Evolutionary conservation across 805 yeast genomes (phyloP).

Genomic region (Kodamaea sagamina): DNA sequence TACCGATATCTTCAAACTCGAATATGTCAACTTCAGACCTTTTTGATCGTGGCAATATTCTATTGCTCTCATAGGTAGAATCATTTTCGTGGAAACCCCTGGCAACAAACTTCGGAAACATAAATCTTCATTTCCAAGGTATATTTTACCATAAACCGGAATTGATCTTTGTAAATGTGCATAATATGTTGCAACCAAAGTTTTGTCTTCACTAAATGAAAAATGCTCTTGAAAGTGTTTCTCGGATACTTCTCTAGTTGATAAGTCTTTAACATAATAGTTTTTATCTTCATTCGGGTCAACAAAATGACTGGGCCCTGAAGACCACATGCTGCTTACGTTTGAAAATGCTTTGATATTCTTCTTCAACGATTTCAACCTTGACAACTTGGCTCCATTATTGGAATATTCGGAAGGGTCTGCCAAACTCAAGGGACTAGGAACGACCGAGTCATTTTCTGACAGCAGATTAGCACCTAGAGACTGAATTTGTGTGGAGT

Average conservation of each 20-base stretch:
- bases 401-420: slow-evolving; percentile 28
- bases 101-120: slow-evolving; percentile 82
- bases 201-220: slow-evolving; percentile 53
- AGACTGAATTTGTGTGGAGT: not conserved
- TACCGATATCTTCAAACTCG: slow-evolving; percentile 68
- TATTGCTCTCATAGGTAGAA: slow-evolving; percentile 72
- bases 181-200: slow-evolving; percentile 67
- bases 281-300: slow-evolving; percentile 46
- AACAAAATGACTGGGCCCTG: slow-evolving; percentile 64
- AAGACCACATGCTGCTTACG: slow-evolving; percentile 50
- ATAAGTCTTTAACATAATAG: slow-evolving; percentile 46
- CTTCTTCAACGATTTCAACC: slow-evolving; percentile 23
- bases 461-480: not conserved
- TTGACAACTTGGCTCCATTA: slow-evolving; percentile 16
- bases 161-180: slow-evolving; percentile 67
- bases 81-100: slow-evolving; percentile 77
- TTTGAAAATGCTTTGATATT: slow-evolving; percentile 34
- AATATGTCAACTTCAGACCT: slow-evolving; percentile 67
- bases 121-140: slow-evolving; percentile 65
- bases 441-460: slow-evolving; percentile 4
- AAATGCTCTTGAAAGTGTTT: slow-evolving; percentile 66
- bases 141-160: slow-evolving; percentile 83
- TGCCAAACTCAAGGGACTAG: slow-evolving; percentile 26
- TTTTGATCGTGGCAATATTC: slow-evolving; percentile 68
- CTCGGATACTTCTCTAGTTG: slow-evolving; percentile 49